A percentile compares a stretch with the other conserved stretches of the same genome.
Evolutionary conservation across 83 land plant genomes (phyloP).

Genomic region (Isoetes engelmannii): DNA sequence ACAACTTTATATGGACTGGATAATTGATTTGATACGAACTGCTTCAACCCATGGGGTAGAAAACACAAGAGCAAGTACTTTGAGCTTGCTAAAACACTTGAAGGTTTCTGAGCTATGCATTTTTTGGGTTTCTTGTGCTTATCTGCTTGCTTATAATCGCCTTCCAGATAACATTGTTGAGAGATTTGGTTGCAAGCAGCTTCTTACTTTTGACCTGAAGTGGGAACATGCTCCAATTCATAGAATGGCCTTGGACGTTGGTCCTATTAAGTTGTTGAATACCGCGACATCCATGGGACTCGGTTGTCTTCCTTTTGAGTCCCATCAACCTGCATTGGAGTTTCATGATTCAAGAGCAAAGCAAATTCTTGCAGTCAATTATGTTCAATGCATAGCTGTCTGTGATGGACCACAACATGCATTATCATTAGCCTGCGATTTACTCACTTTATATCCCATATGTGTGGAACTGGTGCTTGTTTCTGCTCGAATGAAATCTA

Average conservation of each 20-base stretch:
- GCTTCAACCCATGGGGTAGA: slow-evolving; percentile 15
- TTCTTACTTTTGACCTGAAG: slow-evolving; percentile 41
- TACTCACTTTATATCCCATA: slow-evolving; percentile 39
- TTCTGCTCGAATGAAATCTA: slow-evolving; percentile 26
- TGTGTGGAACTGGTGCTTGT: slow-evolving; percentile 55
- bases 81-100: slow-evolving; percentile 38
- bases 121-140: slow-evolving; percentile 69
- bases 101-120: slow-evolving; percentile 47
- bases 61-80: slow-evolving; percentile 5
- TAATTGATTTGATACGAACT: slow-evolving; percentile 24
- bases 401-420: slow-evolving; percentile 36
- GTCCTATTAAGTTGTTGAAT: slow-evolving; percentile 38
- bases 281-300: slow-evolving; percentile 32
- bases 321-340: not conserved
- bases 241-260: slow-evolving; percentile 20
- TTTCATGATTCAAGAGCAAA: slow-evolving; percentile 16
- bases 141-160: slow-evolving; percentile 46
- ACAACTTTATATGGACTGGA: slow-evolving; percentile 36
- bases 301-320: slow-evolving; percentile 12
- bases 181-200: slow-evolving; percentile 56
- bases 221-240: slow-evolving; percentile 44
- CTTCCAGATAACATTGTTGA: slow-evolving; percentile 49
- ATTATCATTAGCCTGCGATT: slow-evolving; percentile 26
- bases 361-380: slow-evolving; percentile 51
- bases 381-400: slow-evolving; percentile 46